Conservation (phyloP, 495 filamentous ascomycete genomes). For the Penicillium ochrochloron region DNA sequence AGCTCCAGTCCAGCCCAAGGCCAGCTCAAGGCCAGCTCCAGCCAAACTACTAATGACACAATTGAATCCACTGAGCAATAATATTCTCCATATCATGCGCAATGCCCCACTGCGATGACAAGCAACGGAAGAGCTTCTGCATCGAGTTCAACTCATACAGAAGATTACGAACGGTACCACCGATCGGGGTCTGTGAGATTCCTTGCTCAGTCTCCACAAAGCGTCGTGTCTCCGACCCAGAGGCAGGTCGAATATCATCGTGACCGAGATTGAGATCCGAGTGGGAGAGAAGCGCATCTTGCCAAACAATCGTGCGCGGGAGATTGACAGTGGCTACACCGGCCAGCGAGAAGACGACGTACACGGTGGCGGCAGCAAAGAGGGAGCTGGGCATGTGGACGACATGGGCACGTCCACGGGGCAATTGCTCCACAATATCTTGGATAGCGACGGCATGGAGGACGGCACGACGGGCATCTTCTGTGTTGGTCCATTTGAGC, state of each 20-base stretch:
- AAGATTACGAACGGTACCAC: conserved; percentile 42
- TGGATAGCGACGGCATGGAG: conserved; percentile 55
- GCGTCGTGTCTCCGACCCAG: conserved; percentile 42
- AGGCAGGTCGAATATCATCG: conserved; percentile 27
- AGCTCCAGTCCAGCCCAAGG: background rate
- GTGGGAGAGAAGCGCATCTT: conserved; percentile 43
- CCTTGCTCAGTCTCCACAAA: conserved; percentile 40
- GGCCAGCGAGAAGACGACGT: conserved; percentile 46
- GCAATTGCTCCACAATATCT: conserved; percentile 54
- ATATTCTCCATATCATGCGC: conserved; percentile 56
- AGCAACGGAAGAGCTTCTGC: conserved; percentile 54
- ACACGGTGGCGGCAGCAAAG: conserved; percentile 50
- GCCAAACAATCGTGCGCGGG: conserved; percentile 49
- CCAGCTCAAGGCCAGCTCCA: conserved; percentile 11
- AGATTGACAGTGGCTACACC: conserved; percentile 43
- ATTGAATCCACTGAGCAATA: conserved; percentile 50
- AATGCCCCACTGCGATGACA: conserved; percentile 54
- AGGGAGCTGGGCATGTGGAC: conserved; percentile 53
- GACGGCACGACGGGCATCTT: conserved; percentile 49
- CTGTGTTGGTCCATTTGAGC: conserved; percentile 42
- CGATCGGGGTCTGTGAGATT: conserved; percentile 19
- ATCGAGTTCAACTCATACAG: conserved; percentile 56
- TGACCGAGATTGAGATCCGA: conserved; percentile 41
- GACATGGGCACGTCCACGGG: conserved; percentile 51
- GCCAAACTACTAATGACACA: conserved; percentile 40